These are phyloP conservation scores for Parasitella parasitica DNA, from an alignment of 371 early-diverging fungal genomes.

Conservation along the genomic window DNA sequence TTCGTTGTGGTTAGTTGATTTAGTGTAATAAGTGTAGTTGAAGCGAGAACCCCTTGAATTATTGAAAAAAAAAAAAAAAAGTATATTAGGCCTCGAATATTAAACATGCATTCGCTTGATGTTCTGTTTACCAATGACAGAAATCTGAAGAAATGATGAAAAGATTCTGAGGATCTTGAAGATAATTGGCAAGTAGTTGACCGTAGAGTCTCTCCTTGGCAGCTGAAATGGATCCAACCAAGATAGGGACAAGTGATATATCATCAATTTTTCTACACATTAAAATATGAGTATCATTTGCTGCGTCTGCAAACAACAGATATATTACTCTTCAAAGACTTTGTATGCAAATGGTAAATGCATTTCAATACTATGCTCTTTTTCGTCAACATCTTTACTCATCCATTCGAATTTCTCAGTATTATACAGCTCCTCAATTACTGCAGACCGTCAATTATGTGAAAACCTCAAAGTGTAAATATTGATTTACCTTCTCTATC, in stretches of 20 bases:
- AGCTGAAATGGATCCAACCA: slow-evolving; percentile 75
- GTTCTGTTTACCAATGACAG: slow-evolving; percentile 91
- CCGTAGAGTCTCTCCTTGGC: slow-evolving; percentile 67
- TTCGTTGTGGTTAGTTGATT: slow-evolving; percentile 21
- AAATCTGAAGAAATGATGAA: slow-evolving; percentile 95
- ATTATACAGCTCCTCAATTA: slow-evolving; percentile 46
- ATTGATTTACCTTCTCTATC: slow-evolving; percentile 55
- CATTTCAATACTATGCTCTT: slow-evolving; percentile 96
- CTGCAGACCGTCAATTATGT: slow-evolving; percentile 43
- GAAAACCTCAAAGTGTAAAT: neutral
- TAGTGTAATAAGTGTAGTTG: slow-evolving; percentile 62
- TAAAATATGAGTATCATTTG: neutral
- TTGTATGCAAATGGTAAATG: slow-evolving; percentile 87
- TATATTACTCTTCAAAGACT: slow-evolving; percentile 65
- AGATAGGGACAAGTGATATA: slow-evolving; percentile 79
- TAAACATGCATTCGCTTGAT: neutral
- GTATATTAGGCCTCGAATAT: no score
- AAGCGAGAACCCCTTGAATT: slow-evolving; percentile 61
- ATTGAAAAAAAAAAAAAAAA: no score
- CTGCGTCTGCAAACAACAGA: neutral
- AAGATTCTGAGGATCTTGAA: slow-evolving; percentile 64
- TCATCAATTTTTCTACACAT: slow-evolving; percentile 45
- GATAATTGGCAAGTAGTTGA: slow-evolving; percentile 66
- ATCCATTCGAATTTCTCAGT: slow-evolving; percentile 71
- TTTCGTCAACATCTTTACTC: slow-evolving; percentile 71